Percentiles rank a stretch among this genome's conserved stretches.
Evolutionary conservation across 2,329 filamentous ascomycete genomes (phyloP).

Genomic region (Diplodia mutila): DNA sequence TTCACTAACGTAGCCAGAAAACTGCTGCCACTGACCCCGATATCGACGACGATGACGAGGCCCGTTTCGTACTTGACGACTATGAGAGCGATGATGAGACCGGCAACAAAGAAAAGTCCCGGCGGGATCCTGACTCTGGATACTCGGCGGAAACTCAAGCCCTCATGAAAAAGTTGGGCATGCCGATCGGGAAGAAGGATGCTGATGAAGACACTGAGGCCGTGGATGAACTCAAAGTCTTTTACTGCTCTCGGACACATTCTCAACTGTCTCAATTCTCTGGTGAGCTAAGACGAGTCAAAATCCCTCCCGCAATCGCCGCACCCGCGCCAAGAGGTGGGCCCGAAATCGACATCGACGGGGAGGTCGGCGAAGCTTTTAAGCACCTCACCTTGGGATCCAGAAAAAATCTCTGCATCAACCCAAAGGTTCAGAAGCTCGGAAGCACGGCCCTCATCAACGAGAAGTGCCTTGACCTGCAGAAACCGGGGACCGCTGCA

Average conservation of each 20-base stretch:
- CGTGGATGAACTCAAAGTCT: slow-evolving; percentile 77
- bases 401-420: slow-evolving; percentile 87
- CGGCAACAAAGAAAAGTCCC: slow-evolving; percentile 30
- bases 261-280: slow-evolving; percentile 91
- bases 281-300: slow-evolving; percentile 77
- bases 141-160: slow-evolving; percentile 76
- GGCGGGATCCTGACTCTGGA: slow-evolving; percentile 45
- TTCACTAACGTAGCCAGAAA: slow-evolving; percentile 31
- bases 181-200: slow-evolving; percentile 34
- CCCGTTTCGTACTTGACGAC: slow-evolving; percentile 75
- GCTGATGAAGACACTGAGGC: slow-evolving; percentile 55
- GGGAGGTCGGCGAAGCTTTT: slow-evolving; percentile 60
- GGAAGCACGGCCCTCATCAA: slow-evolving; percentile 80
- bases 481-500: slow-evolving; percentile 67
- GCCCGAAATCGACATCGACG: slow-evolving; percentile 27
- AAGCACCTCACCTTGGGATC: slow-evolving; percentile 86
- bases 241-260: slow-evolving; percentile 90
- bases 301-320: slow-evolving; percentile 70
- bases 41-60: slow-evolving; percentile 54
- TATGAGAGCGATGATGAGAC: slow-evolving; percentile 67
- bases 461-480: slow-evolving; percentile 86
- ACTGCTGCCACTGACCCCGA: slow-evolving; percentile 25
- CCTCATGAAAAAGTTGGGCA: slow-evolving; percentile 66
- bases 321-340: slow-evolving; percentile 44
- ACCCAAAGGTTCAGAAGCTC: slow-evolving; percentile 75